Conservation (phyloP, 257 asterid species). For the Mitragyna speciosa region DNA sequence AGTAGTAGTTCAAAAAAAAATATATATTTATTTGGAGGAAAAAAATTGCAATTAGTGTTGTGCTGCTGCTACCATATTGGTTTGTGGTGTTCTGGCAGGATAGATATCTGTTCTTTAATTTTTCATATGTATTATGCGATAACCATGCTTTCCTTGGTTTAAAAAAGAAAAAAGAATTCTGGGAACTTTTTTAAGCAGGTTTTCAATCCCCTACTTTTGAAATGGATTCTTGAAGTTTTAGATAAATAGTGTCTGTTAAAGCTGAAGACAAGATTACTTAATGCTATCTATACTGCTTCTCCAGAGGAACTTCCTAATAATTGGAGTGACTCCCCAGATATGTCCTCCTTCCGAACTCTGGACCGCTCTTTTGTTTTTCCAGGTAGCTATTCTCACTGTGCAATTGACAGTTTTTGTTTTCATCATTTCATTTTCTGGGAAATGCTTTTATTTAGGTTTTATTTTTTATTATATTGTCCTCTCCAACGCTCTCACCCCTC, state of each 20-base stretch:
- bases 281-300: constrained; percentile 22
- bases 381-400: constrained; percentile 46
- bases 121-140: neutral
- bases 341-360: constrained; percentile 59
- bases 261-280: constrained; percentile 13
- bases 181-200: neutral
- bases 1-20: neutral
- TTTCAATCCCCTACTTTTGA: neutral
- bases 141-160: neutral
- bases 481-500: neutral
- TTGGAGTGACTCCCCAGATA: constrained; percentile 85
- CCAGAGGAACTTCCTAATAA: constrained; percentile 80
- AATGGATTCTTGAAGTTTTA: constrained; percentile 9
- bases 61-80: neutral
- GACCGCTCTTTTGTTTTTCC: constrained; percentile 93
- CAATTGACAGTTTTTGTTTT: constrained; percentile 2
- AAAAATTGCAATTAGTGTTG: neutral
- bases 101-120: neutral
- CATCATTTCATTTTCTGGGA: constrained; percentile 17
- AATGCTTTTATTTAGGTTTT: neutral
- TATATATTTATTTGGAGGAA: neutral
- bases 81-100: neutral
- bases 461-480: neutral
- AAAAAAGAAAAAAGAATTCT: neutral
- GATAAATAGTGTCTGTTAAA: constrained; percentile 10